Evolutionary conservation across 805 yeast species (phyloP), one percentile per base, ranked within the genome.

Genomic region (Debaryomyces hansenii): DNA sequence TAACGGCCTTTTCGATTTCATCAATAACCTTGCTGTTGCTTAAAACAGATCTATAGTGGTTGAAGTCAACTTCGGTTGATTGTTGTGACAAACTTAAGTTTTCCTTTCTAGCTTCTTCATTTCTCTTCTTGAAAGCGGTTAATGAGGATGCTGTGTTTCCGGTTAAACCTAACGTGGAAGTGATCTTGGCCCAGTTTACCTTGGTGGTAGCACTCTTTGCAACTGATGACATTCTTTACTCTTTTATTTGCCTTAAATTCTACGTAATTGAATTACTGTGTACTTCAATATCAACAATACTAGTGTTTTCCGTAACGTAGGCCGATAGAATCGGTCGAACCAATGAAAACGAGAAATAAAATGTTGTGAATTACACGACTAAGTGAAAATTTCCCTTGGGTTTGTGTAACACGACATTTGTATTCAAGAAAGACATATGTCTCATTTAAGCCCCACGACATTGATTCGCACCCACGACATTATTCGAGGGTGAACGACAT

Each of bases 111-210:
- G 98, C 98, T 70, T 94, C 98, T 65, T 94, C 99, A 72, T 90
- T 86, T 82, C 99, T 89, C 88, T 94, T 92, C 77, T 91, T 91
- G 86, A 94, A 94, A 27, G 96, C 81, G 44, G 94, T 82, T 69
- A 94, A 78, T 37, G 96, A 82, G 44, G 87, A 66, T 50, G 96
- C 96, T 52, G 99, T 94, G 65, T 84, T 75, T 53, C 99, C 99
- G 51, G 96, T 83, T 66, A 94, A 80, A 50, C 97, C 97, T 66
- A 94, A 80, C 58, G 90, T 83, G 57, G 91, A 75, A 67, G 88
- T 81, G 67, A 94, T 84, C 75, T 86, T 85, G 64, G 94, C 84
- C 97, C 98, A 94, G 81, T 94, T 96, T 71, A 92, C 77, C 77
- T 90, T 92, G 64, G 87, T 77, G 62, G 92, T 83, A 57, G 89